Conservation (phyloP, 2,329 filamentous ascomycete species). For the Trichophyton rubrum region DNA sequence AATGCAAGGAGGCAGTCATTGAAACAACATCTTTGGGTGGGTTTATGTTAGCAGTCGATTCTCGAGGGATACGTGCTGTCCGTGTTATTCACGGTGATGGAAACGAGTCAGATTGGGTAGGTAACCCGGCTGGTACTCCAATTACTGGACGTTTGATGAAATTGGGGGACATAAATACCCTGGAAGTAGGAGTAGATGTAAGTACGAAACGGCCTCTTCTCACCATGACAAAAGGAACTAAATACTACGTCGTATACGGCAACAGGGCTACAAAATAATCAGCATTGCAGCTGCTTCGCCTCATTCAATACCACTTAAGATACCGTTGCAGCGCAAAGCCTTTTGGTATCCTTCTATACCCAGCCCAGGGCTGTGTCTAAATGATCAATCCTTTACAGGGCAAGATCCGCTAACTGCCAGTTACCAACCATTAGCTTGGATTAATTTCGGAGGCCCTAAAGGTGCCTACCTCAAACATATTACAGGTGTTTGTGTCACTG, state of each 20-base stretch:
- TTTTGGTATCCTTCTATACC: neutral
- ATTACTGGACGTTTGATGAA: neutral
- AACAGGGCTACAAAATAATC: neutral
- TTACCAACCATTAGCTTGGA: neutral
- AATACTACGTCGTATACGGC: neutral
- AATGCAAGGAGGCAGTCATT: neutral
- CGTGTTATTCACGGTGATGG: neutral
- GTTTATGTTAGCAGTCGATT: neutral
- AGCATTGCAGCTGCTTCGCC: neutral
- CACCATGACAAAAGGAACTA: neutral
- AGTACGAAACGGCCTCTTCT: neutral
- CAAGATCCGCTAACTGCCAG: neutral
- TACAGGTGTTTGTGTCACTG: neutral
- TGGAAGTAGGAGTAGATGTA: neutral
- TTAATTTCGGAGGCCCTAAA: neutral
- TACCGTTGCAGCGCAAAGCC: neutral
- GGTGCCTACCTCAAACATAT: neutral
- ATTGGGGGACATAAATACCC: neutral
- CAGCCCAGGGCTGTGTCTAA: neutral
- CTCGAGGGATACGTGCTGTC: neutral
- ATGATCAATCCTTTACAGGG: neutral
- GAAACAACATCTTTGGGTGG: neutral
- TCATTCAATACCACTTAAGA: neutral
- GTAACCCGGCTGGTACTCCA: neutral
- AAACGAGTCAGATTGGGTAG: neutral